A percentile compares a stretch with the other conserved stretches of the same genome.
Evolutionary conservation across 768 basidiomycete genomes (phyloP).

Genomic region (Rhodotorula graminis): DNA sequence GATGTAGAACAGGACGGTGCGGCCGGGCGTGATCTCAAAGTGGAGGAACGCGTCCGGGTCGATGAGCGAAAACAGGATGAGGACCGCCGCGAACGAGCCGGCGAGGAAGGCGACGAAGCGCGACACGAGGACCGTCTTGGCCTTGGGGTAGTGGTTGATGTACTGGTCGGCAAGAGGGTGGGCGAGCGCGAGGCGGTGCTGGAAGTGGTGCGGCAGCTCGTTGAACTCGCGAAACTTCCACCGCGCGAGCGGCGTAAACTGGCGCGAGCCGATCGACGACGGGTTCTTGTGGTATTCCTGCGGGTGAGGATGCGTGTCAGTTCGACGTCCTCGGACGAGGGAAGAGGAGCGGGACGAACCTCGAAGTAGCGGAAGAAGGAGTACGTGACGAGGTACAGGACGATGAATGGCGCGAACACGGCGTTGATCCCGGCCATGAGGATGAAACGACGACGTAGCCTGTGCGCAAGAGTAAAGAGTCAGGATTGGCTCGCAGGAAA

Average conservation of each 20-base stretch:
- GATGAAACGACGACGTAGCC: conserved; percentile 76
- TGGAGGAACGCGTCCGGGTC: conserved; percentile 90
- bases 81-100: conserved; percentile 92
- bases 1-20: conserved; percentile 90
- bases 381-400: conserved; percentile 91
- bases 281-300: conserved; percentile 99
- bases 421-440: conserved; percentile 97
- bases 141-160: conserved; percentile 96
- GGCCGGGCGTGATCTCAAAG: conserved; percentile 88
- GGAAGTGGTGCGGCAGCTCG: conserved; percentile 89
- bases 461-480: conserved; percentile 44
- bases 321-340: neutral
- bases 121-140: conserved; percentile 80
- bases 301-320: neutral
- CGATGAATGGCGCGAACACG: conserved; percentile 92
- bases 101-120: conserved; percentile 93
- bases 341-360: conserved; percentile 52
- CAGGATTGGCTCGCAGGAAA: neutral
- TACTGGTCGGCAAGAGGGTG: conserved; percentile 89
- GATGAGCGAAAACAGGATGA: conserved; percentile 81
- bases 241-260: conserved; percentile 88
- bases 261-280: conserved; percentile 82
- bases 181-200: conserved; percentile 75
- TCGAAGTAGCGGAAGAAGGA: conserved; percentile 99
- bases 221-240: conserved; percentile 99